Evolutionary conservation across 2,329 filamentous ascomycete genomes (phyloP).

Genomic region (Fusarium praegraminearum): DNA sequence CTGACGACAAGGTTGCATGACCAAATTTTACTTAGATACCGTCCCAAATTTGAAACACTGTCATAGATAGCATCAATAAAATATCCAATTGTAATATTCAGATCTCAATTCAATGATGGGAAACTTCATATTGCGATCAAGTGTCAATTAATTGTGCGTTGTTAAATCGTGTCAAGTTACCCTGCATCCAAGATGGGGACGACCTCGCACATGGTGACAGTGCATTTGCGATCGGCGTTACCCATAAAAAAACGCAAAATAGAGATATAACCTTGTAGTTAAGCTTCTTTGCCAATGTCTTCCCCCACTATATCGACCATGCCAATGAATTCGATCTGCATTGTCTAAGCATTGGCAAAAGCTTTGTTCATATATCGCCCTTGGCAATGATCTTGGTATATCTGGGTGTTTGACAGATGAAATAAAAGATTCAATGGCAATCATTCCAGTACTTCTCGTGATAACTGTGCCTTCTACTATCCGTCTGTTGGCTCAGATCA

Average conservation of each 20-base stretch:
- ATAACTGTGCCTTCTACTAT: rapidly evolving
- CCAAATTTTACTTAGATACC: too few relatives aligned
- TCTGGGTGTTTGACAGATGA: too few relatives aligned
- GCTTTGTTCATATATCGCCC: background rate
- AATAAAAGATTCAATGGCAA: too few relatives aligned
- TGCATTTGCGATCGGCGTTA: background rate
- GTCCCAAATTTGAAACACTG: too few relatives aligned
- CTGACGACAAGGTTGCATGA: too few relatives aligned
- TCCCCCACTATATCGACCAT: background rate
- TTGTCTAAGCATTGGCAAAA: background rate
- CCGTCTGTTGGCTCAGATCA: background rate
- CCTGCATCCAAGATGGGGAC: background rate
- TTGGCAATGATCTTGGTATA: background rate
- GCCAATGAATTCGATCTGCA: background rate
- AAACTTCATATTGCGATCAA: background rate
- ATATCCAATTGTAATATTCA: rapidly evolving
- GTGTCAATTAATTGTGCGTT: background rate
- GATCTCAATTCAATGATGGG: too few relatives aligned
- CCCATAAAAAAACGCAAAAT: background rate
- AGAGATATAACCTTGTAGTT: background rate
- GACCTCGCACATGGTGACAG: background rate
- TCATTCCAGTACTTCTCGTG: rapidly evolving
- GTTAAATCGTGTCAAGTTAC: background rate
- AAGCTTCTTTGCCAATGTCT: background rate
- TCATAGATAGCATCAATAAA: too few relatives aligned